These are phyloP conservation scores for Tubosaeta brunneosetosa DNA, from an alignment of 768 basidiomycete genomes.

Conservation along the genomic window DNA sequence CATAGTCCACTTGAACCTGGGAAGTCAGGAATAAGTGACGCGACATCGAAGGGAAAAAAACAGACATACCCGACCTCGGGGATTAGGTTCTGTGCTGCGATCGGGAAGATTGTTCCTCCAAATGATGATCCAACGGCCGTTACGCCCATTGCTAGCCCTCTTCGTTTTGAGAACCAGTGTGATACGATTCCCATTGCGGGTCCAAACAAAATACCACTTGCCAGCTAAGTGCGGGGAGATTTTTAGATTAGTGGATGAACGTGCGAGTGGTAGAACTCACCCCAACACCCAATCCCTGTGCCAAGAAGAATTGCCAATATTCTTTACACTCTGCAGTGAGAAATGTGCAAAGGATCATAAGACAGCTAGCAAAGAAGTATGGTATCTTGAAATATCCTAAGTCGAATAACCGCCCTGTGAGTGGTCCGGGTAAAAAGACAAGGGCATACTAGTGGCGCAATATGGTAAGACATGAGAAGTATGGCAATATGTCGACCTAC, in stretches of 20 bases:
- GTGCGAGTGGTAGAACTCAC: conserved; percentile 34
- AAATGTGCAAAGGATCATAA: conserved; percentile 55
- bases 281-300: conserved; percentile 65
- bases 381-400: conserved; percentile 60
- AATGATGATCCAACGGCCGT: conserved; percentile 62
- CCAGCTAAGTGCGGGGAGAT: conserved; percentile 19
- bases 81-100: conserved; percentile 52
- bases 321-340: conserved; percentile 63
- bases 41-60: background rate
- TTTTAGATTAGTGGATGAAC: too few species aligned
- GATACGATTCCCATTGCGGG: conserved; percentile 56
- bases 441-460: conserved; percentile 48
- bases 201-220: conserved; percentile 58
- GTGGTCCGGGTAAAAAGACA: conserved; percentile 55
- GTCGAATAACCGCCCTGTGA: conserved; percentile 70
- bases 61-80: conserved; percentile 47
- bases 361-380: conserved; percentile 41
- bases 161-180: conserved; percentile 67
- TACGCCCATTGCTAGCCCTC: conserved; percentile 57
- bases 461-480: background rate
- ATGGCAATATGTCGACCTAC: conserved; percentile 26
- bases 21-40: background rate
- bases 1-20: conserved; percentile 74
- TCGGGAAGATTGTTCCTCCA: conserved; percentile 67
- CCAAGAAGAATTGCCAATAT: conserved; percentile 78